Base-by-base conservation (phyloP, 2,329 filamentous ascomycete species). In the Cladophialophora exuberans region DNA sequence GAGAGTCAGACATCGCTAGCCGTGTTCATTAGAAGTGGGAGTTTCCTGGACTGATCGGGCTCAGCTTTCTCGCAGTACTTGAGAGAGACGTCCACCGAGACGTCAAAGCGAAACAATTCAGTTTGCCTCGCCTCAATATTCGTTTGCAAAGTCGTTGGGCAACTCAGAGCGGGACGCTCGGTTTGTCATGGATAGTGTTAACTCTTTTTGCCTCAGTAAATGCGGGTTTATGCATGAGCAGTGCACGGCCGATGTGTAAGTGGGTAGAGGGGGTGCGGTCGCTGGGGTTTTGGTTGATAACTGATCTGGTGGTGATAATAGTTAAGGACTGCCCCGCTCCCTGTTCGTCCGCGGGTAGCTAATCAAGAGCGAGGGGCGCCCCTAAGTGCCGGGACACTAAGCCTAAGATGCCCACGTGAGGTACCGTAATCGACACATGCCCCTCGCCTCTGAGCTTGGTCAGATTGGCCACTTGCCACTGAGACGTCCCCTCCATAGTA, bases 1-100 rank as follows among this genome's bases (percentile, higher is more conserved):
- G 84, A 56, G 83, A 86, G 68, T 86, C 84, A 69, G 83, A 82
- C 79, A 81, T 81, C 59, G 41, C 41, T 36, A 43, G 38, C 39
- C 17, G 23, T 33, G 39, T 31, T 38, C 57, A 60, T 60, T 50
- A 30, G 45, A 53, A 44, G 44, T 31, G 20, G 30, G 9, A 20
- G 42, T 30, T 23, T 45, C 10, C 39, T 6, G 11, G 26, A 42
- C 10, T 23, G 26, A n/a, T 30, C 28, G 42, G 17, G n/a, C 17
- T 18, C n/a, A 30, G 23, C 4, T 13, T 11, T 17, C n/a, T 45
- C n/a, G n/a, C n/a, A n/a, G n/a, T n/a, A n/a, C n/a, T n/a, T n/a
- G n/a, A n/a, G n/a, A n/a, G n/a, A n/a, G n/a, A n/a, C n/a, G n/a
- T n/a, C n/a, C n/a, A n/a, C n/a, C n/a, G n/a, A n/a, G n/a, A n/a